Conservation (phyloP, 106 monocot genomes). For the Allium sativum region DNA sequence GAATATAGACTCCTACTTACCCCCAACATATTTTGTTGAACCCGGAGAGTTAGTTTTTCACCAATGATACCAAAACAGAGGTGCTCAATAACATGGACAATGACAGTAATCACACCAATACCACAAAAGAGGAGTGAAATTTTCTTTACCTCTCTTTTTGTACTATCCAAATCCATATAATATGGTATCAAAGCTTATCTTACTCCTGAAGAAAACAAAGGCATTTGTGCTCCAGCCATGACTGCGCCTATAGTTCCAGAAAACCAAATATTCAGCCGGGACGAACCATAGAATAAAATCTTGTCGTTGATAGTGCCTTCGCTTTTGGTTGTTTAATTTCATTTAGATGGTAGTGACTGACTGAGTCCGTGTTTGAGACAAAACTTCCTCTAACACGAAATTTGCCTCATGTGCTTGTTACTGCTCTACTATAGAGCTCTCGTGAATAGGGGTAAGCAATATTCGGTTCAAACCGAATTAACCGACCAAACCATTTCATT, state of each 20-base stretch:
- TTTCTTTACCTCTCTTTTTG: slow-evolving; percentile 73
- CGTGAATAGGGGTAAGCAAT: too few species aligned
- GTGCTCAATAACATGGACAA: slow-evolving; percentile 64
- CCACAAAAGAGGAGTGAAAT: slow-evolving; percentile 72
- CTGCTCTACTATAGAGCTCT: too few species aligned
- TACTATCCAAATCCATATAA: slow-evolving; percentile 91
- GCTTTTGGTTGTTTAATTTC: slow-evolving; percentile 16
- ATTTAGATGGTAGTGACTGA: slow-evolving; percentile 30
- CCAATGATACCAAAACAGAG: slow-evolving; percentile 95
- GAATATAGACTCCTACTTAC: slow-evolving; percentile 11
- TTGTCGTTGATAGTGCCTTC: slow-evolving; percentile 55
- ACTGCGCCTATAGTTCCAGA: slow-evolving; percentile 63
- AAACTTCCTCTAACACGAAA: slow-evolving; percentile 19
- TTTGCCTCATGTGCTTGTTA: too few species aligned
- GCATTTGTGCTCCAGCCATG: slow-evolving; percentile 80
- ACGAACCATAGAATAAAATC: slow-evolving; percentile 66
- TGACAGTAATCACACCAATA: slow-evolving; percentile 56
- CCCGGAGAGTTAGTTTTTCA: slow-evolving; percentile 85
- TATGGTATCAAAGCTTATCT: slow-evolving; percentile 91
- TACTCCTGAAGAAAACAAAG: slow-evolving; percentile 87
- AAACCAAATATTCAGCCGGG: slow-evolving; percentile 81
- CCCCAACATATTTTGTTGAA: slow-evolving; percentile 79
- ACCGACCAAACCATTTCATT: too few species aligned
- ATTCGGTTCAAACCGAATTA: too few species aligned
- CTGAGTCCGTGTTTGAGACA: slow-evolving; percentile 75